Conservation (phyloP, 1,139 yeast species). For the Hemisphaericaspora xylanilytica region DNA sequence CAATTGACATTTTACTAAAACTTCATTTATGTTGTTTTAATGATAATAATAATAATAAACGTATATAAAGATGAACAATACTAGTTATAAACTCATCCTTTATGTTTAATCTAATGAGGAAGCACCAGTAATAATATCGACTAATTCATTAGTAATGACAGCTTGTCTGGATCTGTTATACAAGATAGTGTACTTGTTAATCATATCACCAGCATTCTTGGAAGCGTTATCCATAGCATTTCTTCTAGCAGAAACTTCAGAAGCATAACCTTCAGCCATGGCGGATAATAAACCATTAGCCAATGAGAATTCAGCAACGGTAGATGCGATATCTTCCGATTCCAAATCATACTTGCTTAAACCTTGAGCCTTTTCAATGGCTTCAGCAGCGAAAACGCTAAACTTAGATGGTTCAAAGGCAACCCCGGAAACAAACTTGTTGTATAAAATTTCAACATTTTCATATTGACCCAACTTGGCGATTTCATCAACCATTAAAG, state of each 20-base stretch:
- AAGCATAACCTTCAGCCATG: conserved; percentile 97
- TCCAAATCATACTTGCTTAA: conserved; percentile 82
- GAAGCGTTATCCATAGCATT: conserved; percentile 99
- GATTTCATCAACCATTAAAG: conserved; percentile 86
- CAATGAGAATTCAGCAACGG: conserved; percentile 80
- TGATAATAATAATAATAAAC: background rate
- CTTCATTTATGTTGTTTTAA: no score
- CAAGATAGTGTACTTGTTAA: conserved; percentile 89
- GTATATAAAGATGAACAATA: background rate
- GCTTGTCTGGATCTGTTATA: conserved; percentile 99
- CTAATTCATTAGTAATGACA: conserved; percentile 98
- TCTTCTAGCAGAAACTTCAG: conserved; percentile 98
- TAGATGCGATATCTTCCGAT: conserved; percentile 61
- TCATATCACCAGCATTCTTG: conserved; percentile 99
- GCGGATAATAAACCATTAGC: conserved; percentile 91
- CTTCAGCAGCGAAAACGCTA: conserved; percentile 65
- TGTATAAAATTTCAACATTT: conserved; percentile 78
- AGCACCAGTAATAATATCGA: conserved; percentile 99
- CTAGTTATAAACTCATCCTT: background rate
- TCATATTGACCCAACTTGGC: conserved; percentile 66
- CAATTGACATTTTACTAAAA: no score
- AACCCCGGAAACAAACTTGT: conserved; percentile 83
- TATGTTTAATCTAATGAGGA: conserved; percentile 79
- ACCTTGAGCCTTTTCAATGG: conserved; percentile 85
- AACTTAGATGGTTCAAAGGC: conserved; percentile 81